phyloP scores from a whole-genome alignment of 345 rosid species.

The Moringa oleifera region DNA sequence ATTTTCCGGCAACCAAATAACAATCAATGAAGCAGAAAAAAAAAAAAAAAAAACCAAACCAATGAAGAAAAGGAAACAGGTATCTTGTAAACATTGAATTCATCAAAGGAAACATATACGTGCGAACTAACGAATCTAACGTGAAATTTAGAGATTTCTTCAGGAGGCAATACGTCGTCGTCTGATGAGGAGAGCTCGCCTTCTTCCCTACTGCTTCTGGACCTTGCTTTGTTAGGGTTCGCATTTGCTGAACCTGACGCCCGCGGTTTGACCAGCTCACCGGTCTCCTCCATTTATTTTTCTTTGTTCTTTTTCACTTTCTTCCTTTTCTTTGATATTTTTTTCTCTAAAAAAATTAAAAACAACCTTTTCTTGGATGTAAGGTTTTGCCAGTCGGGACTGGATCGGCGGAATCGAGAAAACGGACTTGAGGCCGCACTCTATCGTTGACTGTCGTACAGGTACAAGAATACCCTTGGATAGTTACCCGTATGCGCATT shows the following conservation, averaged over 20 bases:
- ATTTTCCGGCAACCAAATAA: background rate
- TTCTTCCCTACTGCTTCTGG: conserved; percentile 50
- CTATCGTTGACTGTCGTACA: no score
- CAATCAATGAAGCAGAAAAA: background rate
- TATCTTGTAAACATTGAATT: background rate
- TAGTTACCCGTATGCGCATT: no score
- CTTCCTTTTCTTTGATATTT: background rate
- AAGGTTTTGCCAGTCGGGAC: no score
- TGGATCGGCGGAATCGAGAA: background rate
- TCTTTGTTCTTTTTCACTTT: conserved; percentile 8
- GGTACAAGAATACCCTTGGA: no score
- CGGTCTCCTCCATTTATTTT: conserved; percentile 11
- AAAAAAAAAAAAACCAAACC: background rate
- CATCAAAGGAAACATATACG: background rate
- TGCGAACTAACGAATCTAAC: background rate
- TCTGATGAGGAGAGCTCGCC: conserved; percentile 82
- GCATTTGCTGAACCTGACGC: conserved; percentile 13
- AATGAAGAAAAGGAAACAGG: background rate
- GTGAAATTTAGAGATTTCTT: background rate
- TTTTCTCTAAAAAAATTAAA: background rate
- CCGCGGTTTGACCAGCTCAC: conserved; percentile 9
- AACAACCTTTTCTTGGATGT: no score
- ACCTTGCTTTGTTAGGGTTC: conserved; percentile 17
- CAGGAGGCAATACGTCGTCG: conserved; percentile 34
- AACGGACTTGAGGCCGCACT: background rate